Conservation (phyloP, 176 grass and related monocot genomes). For the Eleusine indica region DNA sequence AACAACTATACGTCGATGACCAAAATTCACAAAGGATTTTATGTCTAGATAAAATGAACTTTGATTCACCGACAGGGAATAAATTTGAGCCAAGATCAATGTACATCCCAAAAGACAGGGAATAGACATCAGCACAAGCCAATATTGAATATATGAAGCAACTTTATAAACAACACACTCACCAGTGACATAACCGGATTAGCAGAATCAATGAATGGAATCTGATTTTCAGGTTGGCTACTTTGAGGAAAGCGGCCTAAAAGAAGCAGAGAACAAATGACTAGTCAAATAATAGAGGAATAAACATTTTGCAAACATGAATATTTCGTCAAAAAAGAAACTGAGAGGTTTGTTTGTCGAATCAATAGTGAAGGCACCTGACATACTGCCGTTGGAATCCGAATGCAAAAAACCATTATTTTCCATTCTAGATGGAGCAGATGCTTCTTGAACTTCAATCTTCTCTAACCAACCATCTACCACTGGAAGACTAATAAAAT, state of each 20-base stretch:
- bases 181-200: constrained; percentile 99
- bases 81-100: constrained; percentile 17
- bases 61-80: constrained; percentile 7
- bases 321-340: not conserved
- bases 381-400: constrained; percentile 61
- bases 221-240: constrained; percentile 47
- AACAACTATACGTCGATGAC: constrained; percentile 22
- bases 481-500: constrained; percentile 91
- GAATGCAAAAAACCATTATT: constrained; percentile 48
- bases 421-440: constrained; percentile 43
- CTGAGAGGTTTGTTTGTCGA: constrained; percentile 14
- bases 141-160: constrained; percentile 30
- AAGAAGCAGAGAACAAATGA: constrained; percentile 18
- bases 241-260: constrained; percentile 54
- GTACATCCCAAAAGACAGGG: not conserved
- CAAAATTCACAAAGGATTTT: not conserved
- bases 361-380: constrained; percentile 57
- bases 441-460: constrained; percentile 63
- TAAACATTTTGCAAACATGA: constrained; percentile 22
- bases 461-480: constrained; percentile 76
- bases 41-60: not conserved
- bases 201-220: constrained; percentile 84
- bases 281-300: constrained; percentile 33
- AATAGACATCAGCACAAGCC: constrained; percentile 3
- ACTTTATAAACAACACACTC: constrained; percentile 46